A percentile compares a stretch with the other conserved stretches of the same genome.
Evolutionary conservation across 108 stramenopile genomes (phyloP).

Genomic region (Asterionellopsis glacialis): DNA sequence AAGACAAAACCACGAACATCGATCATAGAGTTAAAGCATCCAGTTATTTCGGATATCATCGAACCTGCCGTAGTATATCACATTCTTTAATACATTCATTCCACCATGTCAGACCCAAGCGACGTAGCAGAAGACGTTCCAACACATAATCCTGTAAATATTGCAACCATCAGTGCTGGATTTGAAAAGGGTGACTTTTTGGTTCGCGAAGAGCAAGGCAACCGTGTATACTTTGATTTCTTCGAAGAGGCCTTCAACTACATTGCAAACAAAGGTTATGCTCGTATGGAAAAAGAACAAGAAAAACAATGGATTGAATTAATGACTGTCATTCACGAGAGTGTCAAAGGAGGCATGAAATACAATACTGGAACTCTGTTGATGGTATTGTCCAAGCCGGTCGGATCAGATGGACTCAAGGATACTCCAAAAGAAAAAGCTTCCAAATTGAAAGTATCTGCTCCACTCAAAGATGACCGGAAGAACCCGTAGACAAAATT

Average conservation of each 20-base stretch:
- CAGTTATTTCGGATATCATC: no score
- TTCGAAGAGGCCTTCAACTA: conserved; percentile 83
- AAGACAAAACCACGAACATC: no score
- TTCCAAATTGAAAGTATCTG: not conserved
- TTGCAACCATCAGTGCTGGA: conserved; percentile 84
- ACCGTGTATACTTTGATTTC: conserved; percentile 85
- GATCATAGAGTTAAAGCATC: no score
- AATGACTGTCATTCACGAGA: conserved; percentile 79
- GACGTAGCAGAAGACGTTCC: not conserved
- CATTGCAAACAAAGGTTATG: conserved; percentile 88
- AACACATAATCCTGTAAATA: conserved; percentile 35
- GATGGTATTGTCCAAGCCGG: conserved; percentile 81
- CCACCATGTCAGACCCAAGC: no score
- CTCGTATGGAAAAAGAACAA: conserved; percentile 77
- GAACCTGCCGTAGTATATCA: no score
- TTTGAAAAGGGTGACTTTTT: conserved; percentile 91
- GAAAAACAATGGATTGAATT: conserved; percentile 85
- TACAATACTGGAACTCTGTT: conserved; percentile 86
- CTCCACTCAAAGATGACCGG: not conserved
- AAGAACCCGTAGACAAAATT: not conserved
- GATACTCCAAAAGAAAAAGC: not conserved
- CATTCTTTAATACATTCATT: no score
- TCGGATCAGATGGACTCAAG: conserved; percentile 5
- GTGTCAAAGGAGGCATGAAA: conserved; percentile 85
- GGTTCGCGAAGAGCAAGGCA: conserved; percentile 86